Evolutionary conservation across 805 yeast species (phyloP).

Genomic region (Starmera pachycereana): DNA sequence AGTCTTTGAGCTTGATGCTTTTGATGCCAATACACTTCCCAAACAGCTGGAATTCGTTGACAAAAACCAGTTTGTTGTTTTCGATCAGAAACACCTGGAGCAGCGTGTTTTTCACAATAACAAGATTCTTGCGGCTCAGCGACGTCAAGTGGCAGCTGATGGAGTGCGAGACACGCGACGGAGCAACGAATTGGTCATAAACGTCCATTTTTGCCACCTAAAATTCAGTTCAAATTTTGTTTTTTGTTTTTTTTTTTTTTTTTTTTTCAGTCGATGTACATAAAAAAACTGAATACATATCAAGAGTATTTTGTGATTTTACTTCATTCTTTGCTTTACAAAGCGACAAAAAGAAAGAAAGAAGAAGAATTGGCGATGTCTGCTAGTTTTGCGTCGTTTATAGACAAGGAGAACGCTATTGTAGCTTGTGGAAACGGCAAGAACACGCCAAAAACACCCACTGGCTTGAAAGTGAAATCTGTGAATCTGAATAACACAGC

Average conservation of each 20-base stretch:
- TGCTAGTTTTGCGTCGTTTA: not conserved
- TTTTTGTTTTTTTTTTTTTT: too few species aligned
- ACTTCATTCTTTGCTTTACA: too few species aligned
- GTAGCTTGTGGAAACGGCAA: not conserved
- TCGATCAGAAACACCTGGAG: slow-evolving; percentile 26
- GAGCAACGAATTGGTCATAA: slow-evolving; percentile 66
- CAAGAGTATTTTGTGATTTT: too few species aligned
- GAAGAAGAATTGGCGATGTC: too few species aligned
- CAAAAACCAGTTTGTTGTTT: slow-evolving; percentile 23
- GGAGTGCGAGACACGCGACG: slow-evolving; percentile 60
- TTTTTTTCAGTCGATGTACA: too few species aligned
- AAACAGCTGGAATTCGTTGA: slow-evolving; percentile 59
- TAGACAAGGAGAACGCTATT: not conserved
- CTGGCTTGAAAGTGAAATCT: not conserved
- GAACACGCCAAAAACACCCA: not conserved
- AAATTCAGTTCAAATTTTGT: too few species aligned
- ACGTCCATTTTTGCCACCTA: slow-evolving; percentile 48
- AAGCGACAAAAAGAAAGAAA: too few species aligned
- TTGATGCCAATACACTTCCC: slow-evolving; percentile 58
- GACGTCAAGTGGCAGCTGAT: slow-evolving; percentile 41
- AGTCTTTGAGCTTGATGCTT: slow-evolving; percentile 37
- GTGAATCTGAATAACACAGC: slow-evolving; percentile 1
- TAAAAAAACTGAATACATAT: too few species aligned
- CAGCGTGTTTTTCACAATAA: slow-evolving; percentile 61
- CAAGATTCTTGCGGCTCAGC: slow-evolving; percentile 33